These are phyloP conservation scores for Ustilago esculenta DNA, from an alignment of 1,284 basidiomycete genomes.

Conservation along the genomic window DNA sequence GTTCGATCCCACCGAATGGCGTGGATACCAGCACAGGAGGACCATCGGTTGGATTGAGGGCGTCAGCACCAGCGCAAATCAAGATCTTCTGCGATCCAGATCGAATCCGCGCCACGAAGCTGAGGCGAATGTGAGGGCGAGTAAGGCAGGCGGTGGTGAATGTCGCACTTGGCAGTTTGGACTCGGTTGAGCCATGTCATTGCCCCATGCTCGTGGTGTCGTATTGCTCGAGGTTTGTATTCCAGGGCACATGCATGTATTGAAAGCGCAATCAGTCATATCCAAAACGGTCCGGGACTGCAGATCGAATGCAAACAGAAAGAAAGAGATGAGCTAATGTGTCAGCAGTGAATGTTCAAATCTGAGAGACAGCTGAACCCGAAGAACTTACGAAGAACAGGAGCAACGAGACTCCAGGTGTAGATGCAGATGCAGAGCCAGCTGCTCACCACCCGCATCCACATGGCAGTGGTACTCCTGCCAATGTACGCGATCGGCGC, in stretches of 20 bases:
- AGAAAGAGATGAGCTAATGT: not conserved
- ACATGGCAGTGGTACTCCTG: constrained; percentile 95
- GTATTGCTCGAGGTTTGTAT: too few species aligned
- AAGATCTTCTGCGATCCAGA: constrained; percentile 49
- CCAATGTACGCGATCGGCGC: constrained; percentile 89
- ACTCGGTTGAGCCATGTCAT: constrained; percentile 22
- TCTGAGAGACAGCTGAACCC: too few species aligned
- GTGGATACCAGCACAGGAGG: constrained; percentile 88
- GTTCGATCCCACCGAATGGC: constrained; percentile 79
- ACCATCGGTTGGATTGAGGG: constrained; percentile 78
- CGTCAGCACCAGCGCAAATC: constrained; percentile 46
- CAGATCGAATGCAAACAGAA: not conserved
- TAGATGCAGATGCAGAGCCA: constrained; percentile 69
- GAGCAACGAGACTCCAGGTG: constrained; percentile 73
- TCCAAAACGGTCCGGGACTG: constrained; percentile 61
- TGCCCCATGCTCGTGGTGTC: too few species aligned
- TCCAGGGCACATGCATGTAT: too few species aligned
- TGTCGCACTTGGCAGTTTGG: constrained; percentile 64
- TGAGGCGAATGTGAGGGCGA: constrained; percentile 15
- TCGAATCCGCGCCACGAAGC: constrained; percentile 1
- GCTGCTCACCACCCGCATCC: constrained; percentile 95
- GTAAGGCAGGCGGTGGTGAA: constrained; percentile 53
- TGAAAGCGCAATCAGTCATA: constrained; percentile 35
- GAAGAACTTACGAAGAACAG: constrained; percentile 81
- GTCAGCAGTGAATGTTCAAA: constrained; percentile 6